phyloP scores from a whole-genome alignment of 2,329 filamentous ascomycete species.

The Exophiala phaeomuriformis region DNA sequence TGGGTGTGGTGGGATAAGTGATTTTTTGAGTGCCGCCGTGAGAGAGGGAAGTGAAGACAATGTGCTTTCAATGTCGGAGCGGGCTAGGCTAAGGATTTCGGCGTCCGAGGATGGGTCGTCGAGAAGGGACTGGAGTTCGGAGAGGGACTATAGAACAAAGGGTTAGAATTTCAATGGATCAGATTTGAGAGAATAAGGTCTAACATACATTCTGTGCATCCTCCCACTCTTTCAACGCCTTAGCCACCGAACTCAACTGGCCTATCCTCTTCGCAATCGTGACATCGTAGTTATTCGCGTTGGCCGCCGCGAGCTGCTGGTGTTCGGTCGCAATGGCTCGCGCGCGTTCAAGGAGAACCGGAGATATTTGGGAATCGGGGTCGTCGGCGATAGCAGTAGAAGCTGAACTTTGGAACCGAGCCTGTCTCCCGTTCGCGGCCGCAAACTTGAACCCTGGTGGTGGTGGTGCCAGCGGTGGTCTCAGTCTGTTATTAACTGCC shows the following conservation, averaged over 20 bases:
- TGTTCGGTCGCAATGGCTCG: constrained; percentile 51
- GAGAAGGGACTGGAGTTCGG: constrained; percentile 69
- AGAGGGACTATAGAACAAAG: constrained; percentile 39
- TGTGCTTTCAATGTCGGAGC: constrained; percentile 64
- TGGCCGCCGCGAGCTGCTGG: constrained; percentile 44
- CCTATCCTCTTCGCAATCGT: constrained; percentile 50
- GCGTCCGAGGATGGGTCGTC: constrained; percentile 56
- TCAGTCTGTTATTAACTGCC: constrained; percentile 17
- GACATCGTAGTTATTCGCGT: constrained; percentile 50
- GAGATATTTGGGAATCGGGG: constrained; percentile 31
- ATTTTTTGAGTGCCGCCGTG: constrained; percentile 61
- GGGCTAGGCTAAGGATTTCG: constrained; percentile 53
- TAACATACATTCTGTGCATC: constrained; percentile 47
- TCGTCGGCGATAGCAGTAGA: constrained; percentile 20
- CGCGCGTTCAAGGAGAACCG: constrained; percentile 50
- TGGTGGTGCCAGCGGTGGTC: no score
- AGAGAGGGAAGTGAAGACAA: constrained; percentile 55
- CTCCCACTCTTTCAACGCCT: constrained; percentile 51
- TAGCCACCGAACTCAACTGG: constrained; percentile 47
- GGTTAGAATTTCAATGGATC: no score
- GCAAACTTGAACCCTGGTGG: no score
- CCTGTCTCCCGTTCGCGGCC: no score
- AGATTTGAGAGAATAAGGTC: neutral
- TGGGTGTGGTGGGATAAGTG: constrained; percentile 78
- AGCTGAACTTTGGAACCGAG: neutral